Conservation (phyloP, 495 filamentous ascomycete species). For the Elaphomyces granulatus region DNA sequence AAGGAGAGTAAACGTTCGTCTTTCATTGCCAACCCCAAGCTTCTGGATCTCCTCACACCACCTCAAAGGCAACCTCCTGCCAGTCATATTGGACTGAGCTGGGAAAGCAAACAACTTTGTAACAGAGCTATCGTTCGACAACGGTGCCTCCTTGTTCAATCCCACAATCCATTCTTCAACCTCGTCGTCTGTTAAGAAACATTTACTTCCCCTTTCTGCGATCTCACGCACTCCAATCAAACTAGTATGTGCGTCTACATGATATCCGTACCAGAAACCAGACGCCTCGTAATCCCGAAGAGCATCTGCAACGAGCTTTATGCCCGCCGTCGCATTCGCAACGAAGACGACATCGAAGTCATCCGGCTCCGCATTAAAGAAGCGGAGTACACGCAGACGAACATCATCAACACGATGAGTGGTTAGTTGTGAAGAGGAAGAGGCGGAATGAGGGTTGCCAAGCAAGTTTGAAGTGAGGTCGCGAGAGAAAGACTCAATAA, state of each 20-base stretch:
- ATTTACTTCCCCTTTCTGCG: slow-evolving; percentile 42
- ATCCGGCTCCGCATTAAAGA: slow-evolving; percentile 73
- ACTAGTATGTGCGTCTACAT: slow-evolving; percentile 78
- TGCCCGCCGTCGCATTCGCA: slow-evolving; percentile 80
- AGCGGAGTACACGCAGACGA: slow-evolving; percentile 53
- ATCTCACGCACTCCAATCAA: slow-evolving; percentile 70
- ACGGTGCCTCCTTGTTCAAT: slow-evolving; percentile 8
- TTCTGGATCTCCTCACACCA: slow-evolving; percentile 50
- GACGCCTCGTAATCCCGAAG: slow-evolving; percentile 41
- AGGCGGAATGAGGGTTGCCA: slow-evolving; percentile 87
- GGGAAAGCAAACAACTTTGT: slow-evolving; percentile 64
- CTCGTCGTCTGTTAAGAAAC: slow-evolving; percentile 49
- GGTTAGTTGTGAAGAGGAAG: slow-evolving; percentile 62
- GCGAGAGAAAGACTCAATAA: slow-evolving; percentile 59
- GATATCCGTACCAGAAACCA: slow-evolving; percentile 74
- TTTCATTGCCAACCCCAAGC: slow-evolving; percentile 6
- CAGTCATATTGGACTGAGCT: slow-evolving; percentile 88
- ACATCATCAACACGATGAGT: slow-evolving; percentile 61
- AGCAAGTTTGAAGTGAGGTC: slow-evolving; percentile 69
- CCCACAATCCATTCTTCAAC: slow-evolving; percentile 54
- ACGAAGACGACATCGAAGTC: slow-evolving; percentile 86
- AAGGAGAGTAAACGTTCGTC: slow-evolving; percentile 51
- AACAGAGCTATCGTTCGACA: slow-evolving; percentile 8
- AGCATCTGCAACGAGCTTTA: slow-evolving; percentile 71
- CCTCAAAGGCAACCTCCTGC: slow-evolving; percentile 53